A percentile compares a stretch with the other conserved stretches of the same genome.
phyloP scores from a whole-genome alignment of 352 stramenopile species.

The Pythium inflatum region DNA sequence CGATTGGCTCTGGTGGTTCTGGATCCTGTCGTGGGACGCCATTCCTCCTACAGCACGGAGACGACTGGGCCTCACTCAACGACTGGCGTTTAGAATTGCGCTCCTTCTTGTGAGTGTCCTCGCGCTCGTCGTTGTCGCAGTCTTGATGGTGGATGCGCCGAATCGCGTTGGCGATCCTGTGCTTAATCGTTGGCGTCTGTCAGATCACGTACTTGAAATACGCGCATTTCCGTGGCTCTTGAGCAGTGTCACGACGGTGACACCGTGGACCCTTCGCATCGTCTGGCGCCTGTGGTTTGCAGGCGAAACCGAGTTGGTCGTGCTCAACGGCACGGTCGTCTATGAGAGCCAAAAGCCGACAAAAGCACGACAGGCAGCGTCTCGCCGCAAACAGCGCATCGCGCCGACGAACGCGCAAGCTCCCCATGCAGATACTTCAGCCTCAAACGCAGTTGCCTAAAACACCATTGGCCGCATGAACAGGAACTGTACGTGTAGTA shows the following conservation, averaged over 20 bases:
- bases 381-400: too few species aligned
- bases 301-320: not conserved
- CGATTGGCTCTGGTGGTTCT: constrained; percentile 6
- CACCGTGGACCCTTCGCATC: constrained; percentile 3
- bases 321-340: not conserved
- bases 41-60: constrained; percentile 7
- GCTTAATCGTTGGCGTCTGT: too few species aligned
- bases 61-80: not conserved
- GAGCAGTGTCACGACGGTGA: constrained; percentile 5
- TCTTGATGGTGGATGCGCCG: not conserved
- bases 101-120: not conserved
- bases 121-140: not conserved
- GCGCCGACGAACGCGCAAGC: too few species aligned
- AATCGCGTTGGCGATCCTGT: too few species aligned
- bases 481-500: too few species aligned
- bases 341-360: too few species aligned
- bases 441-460: too few species aligned
- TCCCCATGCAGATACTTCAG: too few species aligned
- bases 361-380: too few species aligned
- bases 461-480: too few species aligned
- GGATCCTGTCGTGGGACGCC: constrained; percentile 21
- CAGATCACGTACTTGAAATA: too few species aligned
- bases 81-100: not conserved
- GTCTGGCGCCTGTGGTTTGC: constrained; percentile 11
- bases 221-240: constrained; percentile 9